Evolutionary conservation across 345 rosid genomes (phyloP), one percentile per base, ranked within the genome.

Genomic region (Syzygium oleosum): DNA sequence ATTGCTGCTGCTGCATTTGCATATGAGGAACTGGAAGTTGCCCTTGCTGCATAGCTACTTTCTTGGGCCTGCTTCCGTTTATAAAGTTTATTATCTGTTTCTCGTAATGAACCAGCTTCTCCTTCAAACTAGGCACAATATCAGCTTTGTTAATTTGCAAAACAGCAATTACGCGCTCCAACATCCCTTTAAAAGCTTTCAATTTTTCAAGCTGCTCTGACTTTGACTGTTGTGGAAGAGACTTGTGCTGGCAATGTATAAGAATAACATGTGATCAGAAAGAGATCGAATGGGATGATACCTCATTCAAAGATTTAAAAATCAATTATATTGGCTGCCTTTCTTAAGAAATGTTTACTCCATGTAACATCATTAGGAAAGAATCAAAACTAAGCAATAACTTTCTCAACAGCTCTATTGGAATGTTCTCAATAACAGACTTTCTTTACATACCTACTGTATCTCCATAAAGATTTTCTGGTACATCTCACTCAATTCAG

Each of bases 161-260:
- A 88, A 94, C 88, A 12, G 85, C 0, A 86, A 96, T 91, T 83
- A 94, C 73, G 65, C 94, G 95, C 90, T 96, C 99, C 93, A 97
- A 91, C 94, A 93, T 91, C 52, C 73, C 25, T 93, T 89, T 94
- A 85, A 92, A 93, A 43, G 59, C 3, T 89, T 92, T 95, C 89
- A 97, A 89, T 93, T 91, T 96, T 5, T 94, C 98, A 88, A 93
- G 89, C 91, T 93, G 96, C 4, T 95, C 97, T 84, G 94, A 84
- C 89, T 93, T 96, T 46, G 95, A 93, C 65, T 89, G 98, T 79
- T 93, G 96, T 21, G 94, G 93, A 91, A 93, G 91, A 87, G 97
- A 90, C 88, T 95, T 95, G 80, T 91, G 95, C 96, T 93, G 91
- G 56, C 86, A 55, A 63, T 22, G 9, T 12, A 58, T 68, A 41